Evolutionary conservation across 2,329 filamentous ascomycete species (phyloP), one percentile per base, ranked within the genome.

Genomic region (Claviceps pazoutovae): DNA sequence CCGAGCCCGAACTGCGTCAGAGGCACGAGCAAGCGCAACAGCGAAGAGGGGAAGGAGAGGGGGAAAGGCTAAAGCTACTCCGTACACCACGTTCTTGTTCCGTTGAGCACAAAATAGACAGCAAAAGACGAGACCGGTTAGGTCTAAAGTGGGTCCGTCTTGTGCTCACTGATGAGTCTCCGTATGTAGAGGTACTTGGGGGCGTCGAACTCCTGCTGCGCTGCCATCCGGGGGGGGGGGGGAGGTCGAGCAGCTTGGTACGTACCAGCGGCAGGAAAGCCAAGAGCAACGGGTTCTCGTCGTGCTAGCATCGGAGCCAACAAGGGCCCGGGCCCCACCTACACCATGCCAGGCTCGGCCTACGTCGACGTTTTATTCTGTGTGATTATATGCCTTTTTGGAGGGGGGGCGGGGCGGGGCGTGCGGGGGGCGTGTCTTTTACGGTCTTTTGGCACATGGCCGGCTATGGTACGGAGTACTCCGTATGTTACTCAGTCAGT

Each of bases 151-250:
- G 45, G 50, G 45, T 3, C 37, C 26, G 30, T 34, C 30, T 7
- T 7, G 16, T 30, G 46, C 21, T 46, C 26, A 51, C 23, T 23
- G 50, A 36, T 48, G 49, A 36, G 46, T 36, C 46, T 46, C 47
- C 23, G 5, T 11, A 36, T 23, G 51, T 53, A 49, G 36, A 50
- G 51, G 47, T 49, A 50, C 51, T 50, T 53, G 41, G 34, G 41
- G 34, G n/a, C 34, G 16, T 47, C 26, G 41, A 21, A 26, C 36
- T 43, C 49, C 43, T 46, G 49, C 26, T 26, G 26, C 6, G 34
- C 41, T 43, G 46, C 36, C 36, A 39, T 37, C 19, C 34, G 19
- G 19, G 19, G 5, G 23, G 23, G 23, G 19, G n/a, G 7, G 5
- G 17, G 3, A 3, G 7, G 46, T 21, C 7, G 23, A n/a, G 23